These are phyloP conservation scores for Lepidium didymum DNA, from an alignment of 345 rosid genomes.

Conservation along the genomic window DNA sequence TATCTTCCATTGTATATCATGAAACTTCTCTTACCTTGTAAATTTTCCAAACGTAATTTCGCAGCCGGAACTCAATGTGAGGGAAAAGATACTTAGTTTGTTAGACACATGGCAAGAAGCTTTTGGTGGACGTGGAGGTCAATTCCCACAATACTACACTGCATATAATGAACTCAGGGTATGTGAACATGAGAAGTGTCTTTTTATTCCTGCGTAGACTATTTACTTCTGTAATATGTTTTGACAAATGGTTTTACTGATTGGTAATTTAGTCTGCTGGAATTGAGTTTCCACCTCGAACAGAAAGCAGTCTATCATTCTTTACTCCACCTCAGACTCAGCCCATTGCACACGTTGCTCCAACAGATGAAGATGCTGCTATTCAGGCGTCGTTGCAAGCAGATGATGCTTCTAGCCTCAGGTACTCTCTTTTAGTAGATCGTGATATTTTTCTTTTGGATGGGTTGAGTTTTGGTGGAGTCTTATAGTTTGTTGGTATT, in stretches of 20 bases:
- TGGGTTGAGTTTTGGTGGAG: neutral
- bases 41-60: conserved; percentile 5
- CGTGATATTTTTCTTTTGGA: neutral
- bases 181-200: conserved; percentile 13
- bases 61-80: conserved; percentile 85
- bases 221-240: neutral
- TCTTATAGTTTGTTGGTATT: neutral
- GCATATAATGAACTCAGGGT: conserved; percentile 83
- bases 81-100: conserved; percentile 74
- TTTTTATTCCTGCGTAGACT: too few relatives aligned
- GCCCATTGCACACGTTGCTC: conserved; percentile 38
- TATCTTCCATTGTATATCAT: neutral
- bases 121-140: conserved; percentile 69
- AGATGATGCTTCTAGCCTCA: conserved; percentile 74
- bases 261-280: conserved; percentile 46
- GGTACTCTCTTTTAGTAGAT: conserved; percentile 34
- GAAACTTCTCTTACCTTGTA: neutral
- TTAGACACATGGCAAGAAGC: conserved; percentile 54
- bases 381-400: conserved; percentile 22
- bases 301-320: conserved; percentile 57
- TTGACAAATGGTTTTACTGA: neutral
- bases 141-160: conserved; percentile 65
- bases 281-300: conserved; percentile 83
- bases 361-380: conserved; percentile 62
- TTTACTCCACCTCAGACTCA: conserved; percentile 92